Evolutionary conservation across 441 rosid genomes (phyloP), one percentile per base, ranked within the genome.

Genomic region (Mallotus japonicus): DNA sequence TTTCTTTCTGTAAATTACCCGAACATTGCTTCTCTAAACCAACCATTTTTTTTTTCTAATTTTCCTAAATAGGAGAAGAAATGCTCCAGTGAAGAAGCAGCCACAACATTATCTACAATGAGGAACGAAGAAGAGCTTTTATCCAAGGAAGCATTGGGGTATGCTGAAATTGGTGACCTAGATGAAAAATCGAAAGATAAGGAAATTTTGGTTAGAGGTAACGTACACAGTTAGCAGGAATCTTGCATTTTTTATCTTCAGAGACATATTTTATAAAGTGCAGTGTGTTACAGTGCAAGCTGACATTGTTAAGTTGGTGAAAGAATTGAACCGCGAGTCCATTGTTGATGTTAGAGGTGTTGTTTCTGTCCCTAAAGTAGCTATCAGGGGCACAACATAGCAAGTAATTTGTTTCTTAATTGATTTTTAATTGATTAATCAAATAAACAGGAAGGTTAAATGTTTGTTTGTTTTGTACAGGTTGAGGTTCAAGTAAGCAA

Each of bases 61-160:
- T 24, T 24, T 24, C 24, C 58, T 7, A 94, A 88, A 84, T 86
- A 73, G 59, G 97, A 90, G 79, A 94, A 92, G 84, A 49, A 83
- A 13, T 94, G 94, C 8, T 97, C 92, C 76, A 87, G 87, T 46
- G 87, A 84, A 76, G 95, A 88, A 61, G 88, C 79, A 5, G 84
- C 82, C 5, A 69, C 85, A 80, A 57, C 82, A 5, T 77, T 83
- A 58, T 66, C 88, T 1, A 73, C 51, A 3, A 24, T 24, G 28
- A 24, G 2, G 28, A 24, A 24, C 2, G 28, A 24, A 24, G 28
- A 24, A 24, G 28, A 24, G 28, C 83, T 90, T 34, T 90, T 87
- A 72, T 90, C 94, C 6, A 85, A 82, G 50, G 80, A 73, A 70
- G 90, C 81, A 10, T 55, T 81, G 24, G 80, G 76, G 8, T 83